A percentile compares a stretch with the other conserved stretches of the same genome.
These are phyloP conservation scores for Paraphoma chrysanthemicola DNA, from an alignment of 2,329 filamentous ascomycete genomes.

Conservation along the genomic window DNA sequence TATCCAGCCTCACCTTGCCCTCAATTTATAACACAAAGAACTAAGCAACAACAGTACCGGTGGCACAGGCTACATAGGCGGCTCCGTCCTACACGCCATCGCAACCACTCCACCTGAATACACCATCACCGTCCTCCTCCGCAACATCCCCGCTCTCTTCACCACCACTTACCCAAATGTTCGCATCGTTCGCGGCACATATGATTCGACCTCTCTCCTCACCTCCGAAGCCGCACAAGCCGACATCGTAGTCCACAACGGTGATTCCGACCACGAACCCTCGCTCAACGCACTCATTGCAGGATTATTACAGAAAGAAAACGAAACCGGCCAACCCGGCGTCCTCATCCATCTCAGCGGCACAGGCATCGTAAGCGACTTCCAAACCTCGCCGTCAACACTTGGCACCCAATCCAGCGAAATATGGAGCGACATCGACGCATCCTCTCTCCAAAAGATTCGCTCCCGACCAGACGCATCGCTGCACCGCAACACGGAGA, in stretches of 20 bases:
- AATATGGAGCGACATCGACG: slow-evolving; percentile 63
- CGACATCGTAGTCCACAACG: slow-evolving; percentile 57
- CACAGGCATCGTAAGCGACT: slow-evolving; percentile 60
- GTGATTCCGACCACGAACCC: slow-evolving; percentile 36
- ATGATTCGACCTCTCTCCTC: slow-evolving; percentile 55
- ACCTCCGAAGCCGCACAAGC: slow-evolving; percentile 55
- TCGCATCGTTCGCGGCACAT: slow-evolving; percentile 56
- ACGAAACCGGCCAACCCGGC: slow-evolving; percentile 49
- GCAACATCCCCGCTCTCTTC: slow-evolving; percentile 44
- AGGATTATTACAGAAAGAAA: slow-evolving; percentile 56
- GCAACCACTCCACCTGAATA: slow-evolving; percentile 56
- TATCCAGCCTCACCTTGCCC: not conserved
- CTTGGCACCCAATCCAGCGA: slow-evolving; percentile 41
- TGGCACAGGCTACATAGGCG: slow-evolving; percentile 62
- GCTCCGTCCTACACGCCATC: slow-evolving; percentile 58
- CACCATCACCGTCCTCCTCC: slow-evolving; percentile 54
- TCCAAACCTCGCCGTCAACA: slow-evolving; percentile 37
- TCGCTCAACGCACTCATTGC: slow-evolving; percentile 56
- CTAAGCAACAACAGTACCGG: slow-evolving; percentile 51
- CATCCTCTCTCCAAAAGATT: slow-evolving; percentile 57
- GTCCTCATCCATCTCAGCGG: slow-evolving; percentile 62
- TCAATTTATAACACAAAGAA: not conserved
- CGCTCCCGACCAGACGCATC: slow-evolving; percentile 61
- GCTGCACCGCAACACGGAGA: slow-evolving; percentile 71
- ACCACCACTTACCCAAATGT: slow-evolving; percentile 49